Evolutionary conservation across 1,284 basidiomycete genomes (phyloP).

Genomic region (Peniophora sp.): DNA sequence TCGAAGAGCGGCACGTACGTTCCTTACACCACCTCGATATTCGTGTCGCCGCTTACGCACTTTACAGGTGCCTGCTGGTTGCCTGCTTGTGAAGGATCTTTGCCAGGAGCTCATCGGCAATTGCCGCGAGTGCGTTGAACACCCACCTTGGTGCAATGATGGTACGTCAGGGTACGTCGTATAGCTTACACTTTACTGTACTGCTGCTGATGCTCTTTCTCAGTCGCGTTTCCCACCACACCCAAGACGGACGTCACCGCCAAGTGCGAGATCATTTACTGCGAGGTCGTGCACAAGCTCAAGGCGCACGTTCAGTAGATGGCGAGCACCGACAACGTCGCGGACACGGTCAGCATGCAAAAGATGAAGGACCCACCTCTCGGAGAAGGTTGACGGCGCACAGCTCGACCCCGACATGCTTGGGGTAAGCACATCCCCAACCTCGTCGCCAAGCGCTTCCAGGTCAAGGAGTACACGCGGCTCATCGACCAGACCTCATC

Average conservation of each 20-base stretch:
- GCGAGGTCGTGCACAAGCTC: constrained; percentile 92
- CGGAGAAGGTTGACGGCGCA: constrained; percentile 93
- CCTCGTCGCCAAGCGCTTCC: constrained; percentile 91
- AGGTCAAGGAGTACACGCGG: constrained; percentile 87
- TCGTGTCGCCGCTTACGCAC: no score
- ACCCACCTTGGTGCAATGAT: constrained; percentile 88
- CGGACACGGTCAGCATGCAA: constrained; percentile 82
- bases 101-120: constrained; percentile 96
- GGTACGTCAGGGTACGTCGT: constrained; percentile 39
- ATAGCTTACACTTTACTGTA: not conserved
- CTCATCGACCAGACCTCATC: constrained; percentile 93
- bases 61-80: constrained; percentile 64
- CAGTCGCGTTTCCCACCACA: constrained; percentile 97
- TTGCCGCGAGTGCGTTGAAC: constrained; percentile 77
- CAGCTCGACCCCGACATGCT: constrained; percentile 91
- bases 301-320: constrained; percentile 99
- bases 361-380: constrained; percentile 69
- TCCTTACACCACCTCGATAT: no score
- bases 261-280: constrained; percentile 93
- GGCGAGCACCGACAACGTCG: constrained; percentile 88
- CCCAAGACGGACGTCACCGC: constrained; percentile 90
- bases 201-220: constrained; percentile 7
- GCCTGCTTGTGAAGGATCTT: constrained; percentile 94
- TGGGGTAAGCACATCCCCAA: constrained; percentile 94
- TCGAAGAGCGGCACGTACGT: constrained; percentile 69